Conservation (phyloP, 441 rosid species). For the Pelargonium cotyledonis region DNA sequence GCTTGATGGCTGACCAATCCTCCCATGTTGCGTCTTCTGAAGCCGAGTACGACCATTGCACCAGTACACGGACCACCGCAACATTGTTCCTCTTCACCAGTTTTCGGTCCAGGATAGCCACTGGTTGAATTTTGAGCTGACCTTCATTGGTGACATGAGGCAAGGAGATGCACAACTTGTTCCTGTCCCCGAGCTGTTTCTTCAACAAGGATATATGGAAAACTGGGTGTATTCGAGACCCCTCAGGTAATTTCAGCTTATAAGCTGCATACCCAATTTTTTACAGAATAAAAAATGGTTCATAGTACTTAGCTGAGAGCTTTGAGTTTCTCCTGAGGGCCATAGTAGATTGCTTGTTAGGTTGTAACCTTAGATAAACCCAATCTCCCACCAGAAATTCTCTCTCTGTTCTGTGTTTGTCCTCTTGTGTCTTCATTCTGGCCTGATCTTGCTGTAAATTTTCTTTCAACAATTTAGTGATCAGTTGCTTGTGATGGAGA, state of each 20-base stretch:
- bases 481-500: too few relatives aligned
- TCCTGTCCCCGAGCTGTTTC: background rate
- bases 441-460: background rate
- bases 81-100: too few relatives aligned
- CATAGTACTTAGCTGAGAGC: background rate
- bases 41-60: too few relatives aligned
- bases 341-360: background rate
- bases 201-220: background rate
- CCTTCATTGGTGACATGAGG: background rate
- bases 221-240: background rate
- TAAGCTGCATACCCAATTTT: background rate
- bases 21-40: background rate
- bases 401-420: background rate
- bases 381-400: background rate
- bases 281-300: background rate
- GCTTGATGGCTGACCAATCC: background rate
- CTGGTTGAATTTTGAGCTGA: background rate
- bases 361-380: background rate
- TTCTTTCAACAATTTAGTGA: accelerated
- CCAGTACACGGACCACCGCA: too few relatives aligned
- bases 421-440: background rate
- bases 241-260: background rate
- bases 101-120: too few relatives aligned
- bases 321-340: background rate
- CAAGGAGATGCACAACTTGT: background rate